phyloP scores from a whole-genome alignment of 2,329 filamentous ascomycete species.

The Huntiella omanensis region DNA sequence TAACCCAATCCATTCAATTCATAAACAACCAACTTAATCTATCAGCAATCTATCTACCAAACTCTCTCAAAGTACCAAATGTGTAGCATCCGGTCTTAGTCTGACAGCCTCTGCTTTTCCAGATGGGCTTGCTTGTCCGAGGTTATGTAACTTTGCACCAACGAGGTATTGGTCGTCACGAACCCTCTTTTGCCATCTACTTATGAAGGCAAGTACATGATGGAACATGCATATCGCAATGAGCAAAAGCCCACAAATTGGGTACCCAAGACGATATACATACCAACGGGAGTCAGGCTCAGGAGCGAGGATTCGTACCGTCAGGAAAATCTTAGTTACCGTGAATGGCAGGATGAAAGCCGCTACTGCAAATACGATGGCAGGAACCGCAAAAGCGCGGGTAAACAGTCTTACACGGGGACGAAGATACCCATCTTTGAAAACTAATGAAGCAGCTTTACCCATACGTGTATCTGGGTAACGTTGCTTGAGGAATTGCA shows the following conservation, averaged over 20 bases:
- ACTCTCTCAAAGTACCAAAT: too few species aligned
- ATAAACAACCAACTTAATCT: too few species aligned
- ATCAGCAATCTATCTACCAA: too few species aligned
- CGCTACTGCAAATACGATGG: constrained; percentile 37
- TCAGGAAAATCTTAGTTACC: constrained; percentile 17
- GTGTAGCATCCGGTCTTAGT: not conserved
- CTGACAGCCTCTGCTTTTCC: not conserved
- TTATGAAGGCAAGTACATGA: too few species aligned
- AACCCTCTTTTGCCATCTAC: constrained; percentile 56
- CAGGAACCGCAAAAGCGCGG: constrained; percentile 68
- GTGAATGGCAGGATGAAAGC: constrained; percentile 43
- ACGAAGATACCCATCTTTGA: constrained; percentile 56
- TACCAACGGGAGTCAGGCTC: constrained; percentile 16
- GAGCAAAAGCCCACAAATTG: constrained; percentile 17
- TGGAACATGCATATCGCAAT: too few species aligned
- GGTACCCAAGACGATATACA: constrained; percentile 48
- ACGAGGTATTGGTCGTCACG: constrained; percentile 92
- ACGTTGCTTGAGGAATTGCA: constrained; percentile 22
- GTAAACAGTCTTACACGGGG: constrained; percentile 68
- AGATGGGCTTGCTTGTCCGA: constrained; percentile 29
- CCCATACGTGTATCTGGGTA: constrained; percentile 40
- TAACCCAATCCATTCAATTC: too few species aligned
- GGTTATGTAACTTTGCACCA: constrained; percentile 87
- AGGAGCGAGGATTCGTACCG: not conserved
- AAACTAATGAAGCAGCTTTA: constrained; percentile 53